phyloP scores from a whole-genome alignment of 164 flowering plant species.

The Magnolia kwangsiensis region DNA sequence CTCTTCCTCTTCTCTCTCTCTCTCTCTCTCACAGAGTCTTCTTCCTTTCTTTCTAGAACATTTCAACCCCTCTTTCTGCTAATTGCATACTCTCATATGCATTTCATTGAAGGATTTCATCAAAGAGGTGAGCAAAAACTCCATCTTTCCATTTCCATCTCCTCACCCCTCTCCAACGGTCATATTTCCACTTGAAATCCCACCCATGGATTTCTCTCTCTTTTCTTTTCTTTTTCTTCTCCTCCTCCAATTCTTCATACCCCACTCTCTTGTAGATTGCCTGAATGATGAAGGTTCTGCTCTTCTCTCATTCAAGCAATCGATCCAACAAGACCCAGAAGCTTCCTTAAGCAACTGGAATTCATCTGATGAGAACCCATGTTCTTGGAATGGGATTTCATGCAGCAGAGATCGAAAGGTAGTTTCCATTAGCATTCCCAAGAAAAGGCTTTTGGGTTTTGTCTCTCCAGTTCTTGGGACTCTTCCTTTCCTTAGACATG shows the following conservation, averaged over 20 bases:
- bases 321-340: conserved; percentile 53
- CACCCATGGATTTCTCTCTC: conserved; percentile 31
- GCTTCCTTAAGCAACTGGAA: conserved; percentile 76
- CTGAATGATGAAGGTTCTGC: conserved; percentile 74
- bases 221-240: conserved; percentile 36
- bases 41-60: neutral
- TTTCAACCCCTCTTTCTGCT: neutral
- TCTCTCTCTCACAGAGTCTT: neutral
- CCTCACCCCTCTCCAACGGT: conserved; percentile 16
- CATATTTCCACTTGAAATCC: neutral
- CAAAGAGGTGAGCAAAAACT: neutral
- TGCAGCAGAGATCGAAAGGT: conserved; percentile 70
- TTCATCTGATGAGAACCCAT: conserved; percentile 70
- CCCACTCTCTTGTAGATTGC: conserved; percentile 28
- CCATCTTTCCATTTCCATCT: neutral
- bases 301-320: conserved; percentile 54
- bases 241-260: conserved; percentile 19
- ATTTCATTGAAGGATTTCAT: neutral
- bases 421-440: conserved; percentile 73
- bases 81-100: conserved; percentile 3
- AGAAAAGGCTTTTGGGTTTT: conserved; percentile 64
- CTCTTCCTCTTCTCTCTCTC: neutral
- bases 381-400: conserved; percentile 86
- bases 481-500: conserved; percentile 68
- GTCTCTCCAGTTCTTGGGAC: conserved; percentile 63